Conservation (phyloP, 176 grass and related monocot species). For the Eragrostis curvula region DNA sequence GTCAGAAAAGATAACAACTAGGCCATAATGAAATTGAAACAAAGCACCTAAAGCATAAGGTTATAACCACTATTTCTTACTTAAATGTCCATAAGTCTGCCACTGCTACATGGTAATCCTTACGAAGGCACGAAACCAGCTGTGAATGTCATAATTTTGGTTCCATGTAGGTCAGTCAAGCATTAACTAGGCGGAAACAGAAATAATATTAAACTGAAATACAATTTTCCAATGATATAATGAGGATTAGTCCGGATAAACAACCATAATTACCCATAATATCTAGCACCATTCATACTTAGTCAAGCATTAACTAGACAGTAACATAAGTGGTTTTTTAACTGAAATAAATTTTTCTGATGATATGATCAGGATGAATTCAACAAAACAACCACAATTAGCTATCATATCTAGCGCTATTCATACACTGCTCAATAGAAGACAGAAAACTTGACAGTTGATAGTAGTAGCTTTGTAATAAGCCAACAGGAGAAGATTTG, state of each 20-base stretch:
- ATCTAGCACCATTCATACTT: neutral
- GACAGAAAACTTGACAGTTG: neutral
- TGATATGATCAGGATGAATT: too few species aligned
- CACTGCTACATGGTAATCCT: neutral
- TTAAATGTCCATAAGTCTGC: neutral
- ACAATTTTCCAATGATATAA: too few species aligned
- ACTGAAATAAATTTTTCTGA: too few species aligned
- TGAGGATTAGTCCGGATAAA: too few species aligned
- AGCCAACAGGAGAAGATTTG: neutral
- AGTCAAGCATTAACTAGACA: too few species aligned
- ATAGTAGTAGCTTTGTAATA: neutral
- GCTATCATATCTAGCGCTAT: neutral
- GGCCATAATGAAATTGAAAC: neutral
- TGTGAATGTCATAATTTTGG: neutral
- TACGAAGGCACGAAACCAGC: neutral
- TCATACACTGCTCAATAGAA: neutral
- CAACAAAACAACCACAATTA: neutral
- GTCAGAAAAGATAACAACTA: neutral
- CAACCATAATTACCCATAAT: neutral
- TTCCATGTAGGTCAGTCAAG: too few species aligned
- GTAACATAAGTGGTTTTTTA: too few species aligned
- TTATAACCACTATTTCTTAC: neutral
- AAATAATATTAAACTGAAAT: too few species aligned
- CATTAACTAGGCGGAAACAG: too few species aligned
- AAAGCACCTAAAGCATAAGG: neutral